Evolutionary conservation across 345 rosid genomes (phyloP).

Genomic region (Eucalyptus sideroxylon): DNA sequence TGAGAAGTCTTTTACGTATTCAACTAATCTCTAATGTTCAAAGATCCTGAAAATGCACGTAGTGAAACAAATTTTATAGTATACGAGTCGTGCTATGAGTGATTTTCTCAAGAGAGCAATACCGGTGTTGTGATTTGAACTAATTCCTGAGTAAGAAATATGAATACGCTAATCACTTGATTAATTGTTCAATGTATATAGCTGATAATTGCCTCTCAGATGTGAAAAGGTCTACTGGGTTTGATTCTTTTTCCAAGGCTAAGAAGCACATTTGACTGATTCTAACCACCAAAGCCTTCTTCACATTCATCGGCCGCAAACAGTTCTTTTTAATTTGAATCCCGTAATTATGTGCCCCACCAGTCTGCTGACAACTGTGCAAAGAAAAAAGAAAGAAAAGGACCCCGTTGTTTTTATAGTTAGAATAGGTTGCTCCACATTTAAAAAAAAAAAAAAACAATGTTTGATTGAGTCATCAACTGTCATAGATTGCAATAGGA

Average conservation of each 20-base stretch:
- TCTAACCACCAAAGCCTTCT: not conserved
- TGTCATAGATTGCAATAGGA: not conserved
- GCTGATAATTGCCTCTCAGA: not conserved
- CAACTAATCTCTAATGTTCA: not conserved
- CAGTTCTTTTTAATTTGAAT: not conserved
- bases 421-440: not conserved
- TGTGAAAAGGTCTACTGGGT: conserved; percentile 9
- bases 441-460: not conserved
- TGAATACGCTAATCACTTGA: not conserved
- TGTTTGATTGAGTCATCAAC: not conserved
- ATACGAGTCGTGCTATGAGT: not conserved
- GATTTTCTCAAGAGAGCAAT: not conserved
- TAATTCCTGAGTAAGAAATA: not conserved
- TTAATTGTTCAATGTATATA: not conserved
- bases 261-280: conserved; percentile 5
- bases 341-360: not conserved
- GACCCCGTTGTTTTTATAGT: not conserved
- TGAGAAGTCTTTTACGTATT: not conserved
- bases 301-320: not conserved
- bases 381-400: not conserved
- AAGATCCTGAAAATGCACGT: not conserved
- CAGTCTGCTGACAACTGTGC: not conserved
- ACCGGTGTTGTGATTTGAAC: not conserved
- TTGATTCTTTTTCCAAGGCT: conserved; percentile 3
- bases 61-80: not conserved